phyloP scores from a whole-genome alignment of 192 early-diverging fungal genomes.

The Coemansia sp. region DNA sequence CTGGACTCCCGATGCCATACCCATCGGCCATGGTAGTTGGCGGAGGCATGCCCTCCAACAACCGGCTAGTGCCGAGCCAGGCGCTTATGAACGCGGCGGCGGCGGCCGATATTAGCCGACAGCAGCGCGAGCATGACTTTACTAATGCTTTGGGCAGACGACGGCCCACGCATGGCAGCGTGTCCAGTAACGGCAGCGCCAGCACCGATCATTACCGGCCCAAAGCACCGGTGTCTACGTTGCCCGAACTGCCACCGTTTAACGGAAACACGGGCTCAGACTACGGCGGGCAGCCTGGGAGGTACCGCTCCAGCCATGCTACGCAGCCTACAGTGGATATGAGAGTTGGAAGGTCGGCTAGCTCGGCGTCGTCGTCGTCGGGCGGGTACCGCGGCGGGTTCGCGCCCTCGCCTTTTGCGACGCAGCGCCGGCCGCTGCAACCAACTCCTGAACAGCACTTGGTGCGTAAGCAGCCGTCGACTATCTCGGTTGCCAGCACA shows the following conservation, averaged over 20 bases:
- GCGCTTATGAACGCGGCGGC: slow-evolving; percentile 45
- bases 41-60: slow-evolving; percentile 43
- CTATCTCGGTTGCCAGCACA: slow-evolving; percentile 26
- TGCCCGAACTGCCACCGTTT: slow-evolving; percentile 31
- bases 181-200: slow-evolving; percentile 23
- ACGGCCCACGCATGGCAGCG: slow-evolving; percentile 36
- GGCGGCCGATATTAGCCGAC: slow-evolving; percentile 30
- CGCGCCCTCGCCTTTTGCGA: slow-evolving; percentile 17
- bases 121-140: slow-evolving; percentile 49
- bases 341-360: slow-evolving; percentile 43
- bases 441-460: slow-evolving; percentile 19
- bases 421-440: slow-evolving; percentile 39
- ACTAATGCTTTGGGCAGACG: slow-evolving; percentile 45
- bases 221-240: neutral
- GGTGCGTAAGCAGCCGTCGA: slow-evolving; percentile 45
- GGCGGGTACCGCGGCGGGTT: slow-evolving; percentile 34
- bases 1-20: slow-evolving; percentile 19
- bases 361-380: slow-evolving; percentile 38
- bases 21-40: slow-evolving; percentile 54
- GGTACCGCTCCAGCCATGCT: slow-evolving; percentile 2
- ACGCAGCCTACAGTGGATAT: slow-evolving; percentile 24
- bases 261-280: slow-evolving; percentile 27
- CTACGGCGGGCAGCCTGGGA: slow-evolving; percentile 1
- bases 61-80: slow-evolving; percentile 38
- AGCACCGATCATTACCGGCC: slow-evolving; percentile 15